Conservation (phyloP, 1,284 basidiomycete genomes). For the Heliocybe sulcata region DNA sequence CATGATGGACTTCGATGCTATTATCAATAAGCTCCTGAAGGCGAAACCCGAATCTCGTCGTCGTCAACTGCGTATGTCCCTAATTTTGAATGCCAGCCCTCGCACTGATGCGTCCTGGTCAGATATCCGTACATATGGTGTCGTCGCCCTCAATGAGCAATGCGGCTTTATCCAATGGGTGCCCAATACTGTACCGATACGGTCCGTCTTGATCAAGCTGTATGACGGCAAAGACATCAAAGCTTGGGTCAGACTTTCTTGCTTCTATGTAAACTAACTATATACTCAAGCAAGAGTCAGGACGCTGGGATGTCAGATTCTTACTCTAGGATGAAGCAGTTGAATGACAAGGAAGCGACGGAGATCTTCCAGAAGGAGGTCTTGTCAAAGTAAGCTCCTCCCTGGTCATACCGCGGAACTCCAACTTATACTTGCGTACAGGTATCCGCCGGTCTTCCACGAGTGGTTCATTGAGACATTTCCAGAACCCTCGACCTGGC, state of each 20-base stretch:
- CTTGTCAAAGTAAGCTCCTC: constrained; percentile 43
- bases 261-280: neutral
- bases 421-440: constrained; percentile 27
- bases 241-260: constrained; percentile 48
- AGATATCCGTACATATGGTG: constrained; percentile 96
- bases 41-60: constrained; percentile 90
- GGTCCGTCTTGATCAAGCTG: constrained; percentile 69
- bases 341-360: constrained; percentile 42
- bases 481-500: constrained; percentile 94
- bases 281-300: neutral
- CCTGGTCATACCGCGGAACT: neutral
- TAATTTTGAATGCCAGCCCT: neutral
- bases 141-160: constrained; percentile 95
- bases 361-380: constrained; percentile 58
- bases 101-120: constrained; percentile 4
- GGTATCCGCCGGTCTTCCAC: constrained; percentile 85
- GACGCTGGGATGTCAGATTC: constrained; percentile 40
- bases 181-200: constrained; percentile 84
- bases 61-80: constrained; percentile 73
- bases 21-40: constrained; percentile 97
- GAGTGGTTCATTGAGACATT: constrained; percentile 98
- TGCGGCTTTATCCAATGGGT: constrained; percentile 99
- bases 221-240: constrained; percentile 63
- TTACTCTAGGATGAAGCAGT: constrained; percentile 52
- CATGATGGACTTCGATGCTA: constrained; percentile 96